Evolutionary conservation across 805 yeast genomes (phyloP), one percentile per base, ranked within the genome.

Genomic region (Candida koratica): DNA sequence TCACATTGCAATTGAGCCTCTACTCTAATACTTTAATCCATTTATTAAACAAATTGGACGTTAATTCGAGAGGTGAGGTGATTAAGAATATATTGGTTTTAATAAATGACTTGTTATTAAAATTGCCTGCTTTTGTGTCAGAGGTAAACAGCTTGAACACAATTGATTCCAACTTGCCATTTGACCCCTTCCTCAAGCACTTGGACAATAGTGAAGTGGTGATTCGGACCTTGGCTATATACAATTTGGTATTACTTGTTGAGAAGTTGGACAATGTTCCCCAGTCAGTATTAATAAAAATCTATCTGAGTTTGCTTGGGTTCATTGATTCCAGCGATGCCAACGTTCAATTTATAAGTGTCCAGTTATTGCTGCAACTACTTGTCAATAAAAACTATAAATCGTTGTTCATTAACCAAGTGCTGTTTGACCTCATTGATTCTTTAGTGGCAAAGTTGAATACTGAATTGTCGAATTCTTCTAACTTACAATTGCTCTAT

Each of bases 401-500:
- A 51, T 8, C 11, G 4, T 40, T 52, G 1, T 51, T 69, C 16
- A 81, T 73, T 54, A 75, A 53, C 34, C 53, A 52, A 17, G 47
- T 53, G 42, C 55, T 63, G 36, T 53, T 66, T 44, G 52, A 59
- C 18, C 31, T 58, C 14, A 49, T 67, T 24, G 56, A 56, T 32
- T 11, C 35, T 5, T 25, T 41, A 7, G 33, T 44, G 17, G 18
- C 33, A 12, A 28, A 38, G 26, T 39, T 41, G 17, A 38, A 37
- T 23, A 35, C 33, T 31, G 38, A 35, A 24, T 36, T 29, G 15
- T 35, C 33, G 17, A 63, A 65, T 44, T 47, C 65, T 6, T 52
- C 64, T 14, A 80, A 78, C 40, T 71, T 89, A 43, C 98, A 93
- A 66, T 73, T 87, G 48, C 88, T 83, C 57, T 93, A 93, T 63